Evolutionary conservation across 2,329 filamentous ascomycete species (phyloP).

Genomic region (Gaeumannomyces tritici): DNA sequence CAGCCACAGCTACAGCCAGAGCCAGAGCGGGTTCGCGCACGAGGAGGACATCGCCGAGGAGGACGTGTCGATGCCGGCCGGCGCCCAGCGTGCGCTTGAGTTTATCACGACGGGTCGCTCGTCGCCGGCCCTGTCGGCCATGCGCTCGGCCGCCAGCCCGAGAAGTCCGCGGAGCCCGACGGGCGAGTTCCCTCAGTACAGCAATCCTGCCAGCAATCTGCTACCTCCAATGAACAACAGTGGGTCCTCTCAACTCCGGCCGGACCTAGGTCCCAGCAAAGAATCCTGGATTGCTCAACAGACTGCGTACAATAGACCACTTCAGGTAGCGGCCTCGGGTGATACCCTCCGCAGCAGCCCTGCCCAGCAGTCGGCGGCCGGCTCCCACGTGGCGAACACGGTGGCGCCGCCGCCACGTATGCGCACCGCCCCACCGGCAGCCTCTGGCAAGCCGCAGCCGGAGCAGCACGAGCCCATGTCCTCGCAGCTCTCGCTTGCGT

Average conservation of each 20-base stretch:
- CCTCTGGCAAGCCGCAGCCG: constrained; percentile 12
- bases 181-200: neutral
- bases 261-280: constrained; percentile 42
- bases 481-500: neutral
- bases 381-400: neutral
- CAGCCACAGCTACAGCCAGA: constrained; percentile 4
- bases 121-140: constrained; percentile 6
- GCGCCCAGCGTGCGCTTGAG: constrained; percentile 38
- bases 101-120: constrained; percentile 38
- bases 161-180: neutral
- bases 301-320: constrained; percentile 36
- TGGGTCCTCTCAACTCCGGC: constrained; percentile 27
- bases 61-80: constrained; percentile 26
- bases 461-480: constrained; percentile 20
- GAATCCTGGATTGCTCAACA: constrained; percentile 30
- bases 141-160: neutral
- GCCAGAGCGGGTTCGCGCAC: constrained; percentile 6
- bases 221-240: constrained; percentile 11
- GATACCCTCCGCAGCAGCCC: neutral
- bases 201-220: neutral
- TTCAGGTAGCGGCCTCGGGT: constrained; percentile 24
- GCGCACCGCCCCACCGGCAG: constrained; percentile 11
- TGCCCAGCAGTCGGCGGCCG: neutral
- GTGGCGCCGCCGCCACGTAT: constrained; percentile 12
- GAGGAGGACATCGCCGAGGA: constrained; percentile 11